Base-by-base conservation (phyloP, 148 eudicot genomes). In the Rhododendron molle region DNA sequence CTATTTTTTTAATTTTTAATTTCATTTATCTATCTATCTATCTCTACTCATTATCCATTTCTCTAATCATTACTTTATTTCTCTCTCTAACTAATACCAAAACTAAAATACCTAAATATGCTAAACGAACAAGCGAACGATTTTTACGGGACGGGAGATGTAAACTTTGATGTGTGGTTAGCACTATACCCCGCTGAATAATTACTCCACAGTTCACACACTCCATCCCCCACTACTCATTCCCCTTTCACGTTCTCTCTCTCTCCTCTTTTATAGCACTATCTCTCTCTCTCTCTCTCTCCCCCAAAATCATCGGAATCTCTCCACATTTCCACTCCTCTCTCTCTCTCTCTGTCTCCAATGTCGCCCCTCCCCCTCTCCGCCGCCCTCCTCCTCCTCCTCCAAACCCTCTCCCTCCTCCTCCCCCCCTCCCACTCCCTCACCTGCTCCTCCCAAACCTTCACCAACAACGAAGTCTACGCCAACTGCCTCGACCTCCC, bases 361-460 rank as follows among this genome's bases (percentile, higher is more conserved):
- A 91, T 91, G 89, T 89, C 89, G 38, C 16, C 81, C 13, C 4
- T 23, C 5, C 71, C 34, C 5, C 44, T 47, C 38, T 60, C 84
- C 32, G 83, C 72, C 23, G 26, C 56, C 56, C 81, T 71, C 44
- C 65, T 83, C 80, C 36, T 83, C 6, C n/a, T n/a, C 40, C 32
- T 58, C 11, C 85, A 79, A 20, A 30, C 84, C 47, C 20, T 86
- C 11, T 2, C 76, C 23, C n/a, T 85, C 4, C 56, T 79, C 8
- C 47, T 85, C 85, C 62, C 93, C 0, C 86, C 85, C 12, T 81
- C 94, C 1, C 44, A 40, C 11, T 90, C 95, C 2, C 86, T 87
- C 69, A 90, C 95, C 30, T 95, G 97, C 88, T 76, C 88, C 10
- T 79, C 95, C 10, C 93, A 94, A 56, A 89, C 78, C 46, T 91